These are phyloP conservation scores for Puccinia triticina DNA, from an alignment of 1,284 basidiomycete species.

Conservation along the genomic window DNA sequence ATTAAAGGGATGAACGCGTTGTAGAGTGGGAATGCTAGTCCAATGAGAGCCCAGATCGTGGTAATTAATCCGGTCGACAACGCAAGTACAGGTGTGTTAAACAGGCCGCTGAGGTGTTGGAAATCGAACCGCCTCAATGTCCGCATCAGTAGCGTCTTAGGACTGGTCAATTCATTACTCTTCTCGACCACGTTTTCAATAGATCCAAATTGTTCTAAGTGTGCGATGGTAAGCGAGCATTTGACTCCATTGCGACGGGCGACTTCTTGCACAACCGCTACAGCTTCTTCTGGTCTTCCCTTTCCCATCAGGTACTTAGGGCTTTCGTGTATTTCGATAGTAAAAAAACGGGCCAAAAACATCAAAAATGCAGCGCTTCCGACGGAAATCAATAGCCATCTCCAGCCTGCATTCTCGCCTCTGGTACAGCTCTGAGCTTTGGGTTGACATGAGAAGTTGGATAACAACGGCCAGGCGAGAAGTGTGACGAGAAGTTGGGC, in stretches of 20 bases:
- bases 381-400: constrained; percentile 74
- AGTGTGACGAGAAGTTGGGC: constrained; percentile 68
- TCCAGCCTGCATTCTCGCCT: constrained; percentile 78
- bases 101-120: constrained; percentile 64
- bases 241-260: constrained; percentile 74
- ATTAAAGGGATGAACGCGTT: constrained; percentile 11
- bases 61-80: constrained; percentile 71
- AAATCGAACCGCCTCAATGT: constrained; percentile 66
- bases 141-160: background rate
- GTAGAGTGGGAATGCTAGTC: constrained; percentile 7
- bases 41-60: background rate
- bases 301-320: constrained; percentile 85
- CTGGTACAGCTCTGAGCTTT: constrained; percentile 68
- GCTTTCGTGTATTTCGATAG: constrained; percentile 89
- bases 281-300: constrained; percentile 76
- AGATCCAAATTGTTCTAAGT: too few species aligned
- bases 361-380: constrained; percentile 60
- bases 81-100: constrained; percentile 96
- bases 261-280: constrained; percentile 78
- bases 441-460: constrained; percentile 75
- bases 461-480: constrained; percentile 64
- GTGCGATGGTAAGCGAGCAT: constrained; percentile 8
- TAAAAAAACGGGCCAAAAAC: constrained; percentile 68
- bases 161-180: background rate
- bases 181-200: background rate